Percentiles rank a stretch among this genome's conserved stretches.
Evolutionary conservation across 1,139 yeast genomes (phyloP).

Genomic region (Komagataea norvegica): DNA sequence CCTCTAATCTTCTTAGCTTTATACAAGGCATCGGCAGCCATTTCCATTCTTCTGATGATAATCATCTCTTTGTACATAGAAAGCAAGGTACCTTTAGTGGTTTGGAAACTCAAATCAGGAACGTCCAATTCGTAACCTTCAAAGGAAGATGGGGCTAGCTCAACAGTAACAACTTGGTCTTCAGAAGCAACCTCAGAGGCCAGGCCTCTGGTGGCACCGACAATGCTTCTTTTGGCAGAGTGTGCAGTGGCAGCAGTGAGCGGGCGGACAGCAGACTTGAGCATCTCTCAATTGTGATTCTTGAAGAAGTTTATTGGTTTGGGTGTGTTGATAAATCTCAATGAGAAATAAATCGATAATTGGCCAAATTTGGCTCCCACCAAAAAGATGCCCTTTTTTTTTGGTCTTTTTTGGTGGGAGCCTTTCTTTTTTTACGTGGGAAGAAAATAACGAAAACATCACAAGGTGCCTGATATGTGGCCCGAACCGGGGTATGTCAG

Average conservation of each 20-base stretch:
- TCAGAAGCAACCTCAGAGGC: slow-evolving; percentile 25
- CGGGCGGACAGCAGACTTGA: slow-evolving; percentile 6
- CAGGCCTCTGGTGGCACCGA: slow-evolving; percentile 20
- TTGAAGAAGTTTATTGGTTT: not conserved
- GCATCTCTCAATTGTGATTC: slow-evolving; percentile 2
- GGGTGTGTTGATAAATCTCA: too few relatives aligned
- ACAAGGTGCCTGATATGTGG: slow-evolving; percentile 1
- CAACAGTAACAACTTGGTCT: slow-evolving; percentile 22
- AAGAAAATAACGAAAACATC: not conserved
- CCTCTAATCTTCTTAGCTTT: slow-evolving; percentile 98
- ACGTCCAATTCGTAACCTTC: slow-evolving; percentile 81
- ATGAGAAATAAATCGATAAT: too few relatives aligned
- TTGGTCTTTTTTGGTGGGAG: slow-evolving; percentile 1
- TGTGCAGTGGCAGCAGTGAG: not conserved
- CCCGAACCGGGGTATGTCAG: not conserved
- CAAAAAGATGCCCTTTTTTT: not conserved
- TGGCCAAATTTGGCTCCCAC: slow-evolving; percentile 1
- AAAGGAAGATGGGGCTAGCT: slow-evolving; percentile 72
- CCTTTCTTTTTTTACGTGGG: slow-evolving; percentile 2
- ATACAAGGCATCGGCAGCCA: slow-evolving; percentile 97
- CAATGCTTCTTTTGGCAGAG: slow-evolving; percentile 1
- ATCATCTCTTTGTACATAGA: slow-evolving; percentile 97
- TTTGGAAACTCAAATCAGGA: slow-evolving; percentile 68
- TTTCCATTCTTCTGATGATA: slow-evolving; percentile 92
- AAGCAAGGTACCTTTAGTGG: slow-evolving; percentile 73